A percentile compares a stretch with the other conserved stretches of the same genome.
phyloP scores from a whole-genome alignment of 805 yeast genomes.

The Candida easanensis region DNA sequence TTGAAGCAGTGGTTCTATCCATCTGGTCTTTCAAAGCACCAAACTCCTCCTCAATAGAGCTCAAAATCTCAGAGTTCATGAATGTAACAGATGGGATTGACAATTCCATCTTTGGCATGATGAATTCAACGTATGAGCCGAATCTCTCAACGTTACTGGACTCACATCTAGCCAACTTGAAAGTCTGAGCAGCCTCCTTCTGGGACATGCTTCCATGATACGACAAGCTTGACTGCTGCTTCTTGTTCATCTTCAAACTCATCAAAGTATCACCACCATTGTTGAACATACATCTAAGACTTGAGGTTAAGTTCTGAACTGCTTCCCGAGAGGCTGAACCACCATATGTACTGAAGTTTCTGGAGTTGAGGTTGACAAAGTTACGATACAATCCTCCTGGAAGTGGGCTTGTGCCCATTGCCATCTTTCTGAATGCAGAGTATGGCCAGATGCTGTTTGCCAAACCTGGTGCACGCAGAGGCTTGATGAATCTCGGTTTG shows the following conservation, averaged over 20 bases:
- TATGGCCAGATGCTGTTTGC: conserved; percentile 24
- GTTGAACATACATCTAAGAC: conserved; percentile 38
- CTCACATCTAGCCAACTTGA: conserved; percentile 35
- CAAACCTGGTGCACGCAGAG: not conserved
- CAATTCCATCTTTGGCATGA: conserved; percentile 37
- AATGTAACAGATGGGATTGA: conserved; percentile 39
- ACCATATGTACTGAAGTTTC: conserved; percentile 39
- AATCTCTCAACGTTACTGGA: conserved; percentile 25
- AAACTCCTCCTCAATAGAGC: conserved; percentile 36
- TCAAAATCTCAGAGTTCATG: conserved; percentile 44
- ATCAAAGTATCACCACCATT: conserved; percentile 30
- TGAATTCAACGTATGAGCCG: conserved; percentile 62
- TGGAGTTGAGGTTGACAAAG: conserved; percentile 34
- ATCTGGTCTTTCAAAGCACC: conserved; percentile 38
- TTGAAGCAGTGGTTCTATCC: conserved; percentile 41
- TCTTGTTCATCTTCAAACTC: conserved; percentile 13
- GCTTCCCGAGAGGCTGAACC: conserved; percentile 49
- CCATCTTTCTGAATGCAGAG: conserved; percentile 24
- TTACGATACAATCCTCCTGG: conserved; percentile 34
- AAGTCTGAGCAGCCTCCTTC: conserved; percentile 30
- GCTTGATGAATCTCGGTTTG: conserved; percentile 8
- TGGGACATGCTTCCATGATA: conserved; percentile 27
- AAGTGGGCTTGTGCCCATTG: conserved; percentile 23
- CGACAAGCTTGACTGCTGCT: conserved; percentile 14
- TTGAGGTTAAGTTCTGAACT: conserved; percentile 53